Conservation (phyloP, 331 rosid genomes). For the Telfairia occidentalis region DNA sequence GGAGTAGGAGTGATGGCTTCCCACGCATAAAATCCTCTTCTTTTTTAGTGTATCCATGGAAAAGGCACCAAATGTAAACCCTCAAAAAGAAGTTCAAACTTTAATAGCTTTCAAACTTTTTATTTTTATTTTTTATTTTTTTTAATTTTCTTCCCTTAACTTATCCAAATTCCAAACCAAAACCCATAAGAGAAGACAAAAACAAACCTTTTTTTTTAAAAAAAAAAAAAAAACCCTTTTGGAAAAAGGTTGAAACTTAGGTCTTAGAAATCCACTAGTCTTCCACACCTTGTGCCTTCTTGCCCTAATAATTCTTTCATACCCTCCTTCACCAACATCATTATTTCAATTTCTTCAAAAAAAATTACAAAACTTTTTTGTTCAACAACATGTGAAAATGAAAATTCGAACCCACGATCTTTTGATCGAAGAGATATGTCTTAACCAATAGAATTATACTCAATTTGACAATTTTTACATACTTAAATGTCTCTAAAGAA, state of each 20-base stretch:
- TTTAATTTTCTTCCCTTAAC: neutral
- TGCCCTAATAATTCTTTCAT: neutral
- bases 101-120: neutral
- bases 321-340: neutral
- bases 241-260: conserved; percentile 7
- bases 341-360: neutral
- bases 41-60: neutral
- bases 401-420: no score
- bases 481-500: no score
- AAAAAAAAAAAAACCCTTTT: neutral
- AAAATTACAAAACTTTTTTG: no score
- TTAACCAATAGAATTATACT: no score
- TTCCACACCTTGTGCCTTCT: neutral
- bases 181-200: neutral
- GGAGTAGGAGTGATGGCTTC: neutral
- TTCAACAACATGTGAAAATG: no score
- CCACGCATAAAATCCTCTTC: neutral
- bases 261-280: neutral
- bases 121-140: neutral
- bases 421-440: no score
- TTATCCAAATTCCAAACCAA: neutral
- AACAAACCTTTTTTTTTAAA: neutral
- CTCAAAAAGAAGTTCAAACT: neutral
- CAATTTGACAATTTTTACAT: no score
- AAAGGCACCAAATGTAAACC: neutral